Base-by-base conservation (phyloP, 1,284 basidiomycete species). In the Ustilago hordei region DNA sequence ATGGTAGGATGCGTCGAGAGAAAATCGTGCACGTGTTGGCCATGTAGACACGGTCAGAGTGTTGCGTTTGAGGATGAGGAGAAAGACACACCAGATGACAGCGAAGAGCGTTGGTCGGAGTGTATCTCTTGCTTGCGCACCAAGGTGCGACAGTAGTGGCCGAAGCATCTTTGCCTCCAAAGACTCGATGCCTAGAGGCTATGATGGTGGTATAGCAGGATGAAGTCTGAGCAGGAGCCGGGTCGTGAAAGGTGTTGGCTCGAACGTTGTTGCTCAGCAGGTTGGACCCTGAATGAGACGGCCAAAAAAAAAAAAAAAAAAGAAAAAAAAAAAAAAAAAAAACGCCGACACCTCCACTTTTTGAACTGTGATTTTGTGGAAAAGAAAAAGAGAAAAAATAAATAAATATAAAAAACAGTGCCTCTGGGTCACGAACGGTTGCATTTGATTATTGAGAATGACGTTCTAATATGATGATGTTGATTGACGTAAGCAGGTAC, bases 81-180 rank as follows among this genome's bases (percentile, higher is more conserved):
- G 70, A n/a, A 74, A 12, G 32, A 28, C n/a, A 53, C 64, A 65
- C 75, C 75, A 78, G 47, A 68, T 1, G 2, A 77, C 31, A 4
- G 75, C 65, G 28, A 71, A 55, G 39, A 64, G 38, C 11, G 69
- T 69, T 12, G 75, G 75, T 28, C 48, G 61, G 32, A 73, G 55
- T 4, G 60, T 67, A 19, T 77, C 69, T 28, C 66, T 19, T 6
- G 61, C 12, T 12, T 53, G 62, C 7, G 52, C 38, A 6, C 39
- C 19, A 2, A 54, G 57, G 15, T 61, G 47, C 23, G 34, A 13
- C 0, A 59, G 17, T 5, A 60, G 28, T 4, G 56, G 36, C 3
- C 11, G 41, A 6, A 52, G 36, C 64, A 66, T 71, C 2, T n/a
- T 3, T 47, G 19, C 15, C 36, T 31, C 23, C 23, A 3, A 28